A percentile compares a stretch with the other conserved stretches of the same genome.
Conservation (phyloP, 768 basidiomycete genomes). For the Phylloporus sp. region DNA sequence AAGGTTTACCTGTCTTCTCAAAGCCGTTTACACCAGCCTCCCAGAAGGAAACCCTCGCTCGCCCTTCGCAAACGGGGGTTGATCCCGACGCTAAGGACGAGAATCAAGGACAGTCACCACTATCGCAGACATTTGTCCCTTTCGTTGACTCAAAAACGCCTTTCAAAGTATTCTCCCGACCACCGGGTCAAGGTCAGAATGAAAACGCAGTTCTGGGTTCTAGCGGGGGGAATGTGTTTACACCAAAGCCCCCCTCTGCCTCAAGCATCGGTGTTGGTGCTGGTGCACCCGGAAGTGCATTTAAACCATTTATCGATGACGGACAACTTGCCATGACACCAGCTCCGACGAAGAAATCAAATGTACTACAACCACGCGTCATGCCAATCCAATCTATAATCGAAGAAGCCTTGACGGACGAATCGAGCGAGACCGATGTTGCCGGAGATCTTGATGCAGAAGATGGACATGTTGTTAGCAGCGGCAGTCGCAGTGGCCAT, state of each 20-base stretch:
- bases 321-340: constrained; percentile 13
- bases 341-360: constrained; percentile 19
- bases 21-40: constrained; percentile 63
- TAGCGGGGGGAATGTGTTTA: constrained; percentile 32
- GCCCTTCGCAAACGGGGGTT: constrained; percentile 20
- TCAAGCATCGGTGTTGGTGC: constrained; percentile 5
- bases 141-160: constrained; percentile 39
- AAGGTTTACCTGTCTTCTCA: constrained; percentile 45
- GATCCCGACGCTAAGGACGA: constrained; percentile 18
- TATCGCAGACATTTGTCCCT: constrained; percentile 39
- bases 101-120: constrained; percentile 13
- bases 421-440: constrained; percentile 29
- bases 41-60: constrained; percentile 33
- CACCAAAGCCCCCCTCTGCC: constrained; percentile 40
- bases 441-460: constrained; percentile 22
- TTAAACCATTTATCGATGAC: constrained; percentile 38
- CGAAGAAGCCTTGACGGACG: constrained; percentile 30
- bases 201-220: constrained; percentile 32
- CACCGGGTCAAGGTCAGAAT: constrained; percentile 39
- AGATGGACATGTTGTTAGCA: constrained; percentile 23
- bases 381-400: constrained; percentile 16
- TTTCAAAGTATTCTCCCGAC: constrained; percentile 69
- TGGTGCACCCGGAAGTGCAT: constrained; percentile 15
- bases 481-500: constrained; percentile 27
- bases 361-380: constrained; percentile 17